phyloP scores from a whole-genome alignment of 495 filamentous ascomycete genomes.

The Gamarada debralockiae region DNA sequence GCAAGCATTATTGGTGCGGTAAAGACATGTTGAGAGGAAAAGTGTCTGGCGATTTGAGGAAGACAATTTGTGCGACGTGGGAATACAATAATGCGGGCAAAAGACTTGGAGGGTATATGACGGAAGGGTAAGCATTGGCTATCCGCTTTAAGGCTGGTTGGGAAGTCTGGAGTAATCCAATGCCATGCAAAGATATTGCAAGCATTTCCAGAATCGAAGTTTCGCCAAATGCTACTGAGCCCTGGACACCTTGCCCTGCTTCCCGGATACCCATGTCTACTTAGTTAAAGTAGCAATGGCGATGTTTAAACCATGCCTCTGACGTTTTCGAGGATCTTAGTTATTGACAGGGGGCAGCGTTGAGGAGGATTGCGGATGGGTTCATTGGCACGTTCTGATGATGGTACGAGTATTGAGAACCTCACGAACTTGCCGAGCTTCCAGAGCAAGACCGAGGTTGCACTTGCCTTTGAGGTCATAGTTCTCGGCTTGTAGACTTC shows the following conservation, averaged over 20 bases:
- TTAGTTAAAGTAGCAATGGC: constrained; percentile 12
- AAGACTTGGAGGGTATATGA: constrained; percentile 21
- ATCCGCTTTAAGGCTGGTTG: constrained; percentile 29
- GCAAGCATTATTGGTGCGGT: constrained; percentile 21
- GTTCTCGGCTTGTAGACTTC: constrained; percentile 1
- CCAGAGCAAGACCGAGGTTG: neutral
- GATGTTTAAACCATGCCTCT: constrained; percentile 7
- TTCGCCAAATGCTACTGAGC: constrained; percentile 5
- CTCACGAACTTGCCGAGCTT: constrained; percentile 8
- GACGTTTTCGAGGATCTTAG: constrained; percentile 8
- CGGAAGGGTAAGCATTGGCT: constrained; percentile 18
- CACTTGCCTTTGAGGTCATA: neutral
- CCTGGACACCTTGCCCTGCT: constrained; percentile 5
- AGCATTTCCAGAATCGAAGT: constrained; percentile 18
- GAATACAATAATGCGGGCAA: constrained; percentile 15
- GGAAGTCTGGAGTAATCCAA: constrained; percentile 24
- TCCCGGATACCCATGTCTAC: constrained; percentile 14
- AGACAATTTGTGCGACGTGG: constrained; percentile 12
- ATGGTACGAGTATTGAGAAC: too few relatives aligned
- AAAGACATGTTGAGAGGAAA: constrained; percentile 19
- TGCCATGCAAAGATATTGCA: constrained; percentile 10
- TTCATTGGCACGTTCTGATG: too few relatives aligned
- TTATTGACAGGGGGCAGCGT: constrained; percentile 10
- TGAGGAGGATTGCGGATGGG: neutral
- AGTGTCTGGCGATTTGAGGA: constrained; percentile 17